A percentile compares a stretch with the other conserved stretches of the same genome.
phyloP scores from a whole-genome alignment of 371 early-diverging fungal genomes.

The Umbelopsis sp. region DNA sequence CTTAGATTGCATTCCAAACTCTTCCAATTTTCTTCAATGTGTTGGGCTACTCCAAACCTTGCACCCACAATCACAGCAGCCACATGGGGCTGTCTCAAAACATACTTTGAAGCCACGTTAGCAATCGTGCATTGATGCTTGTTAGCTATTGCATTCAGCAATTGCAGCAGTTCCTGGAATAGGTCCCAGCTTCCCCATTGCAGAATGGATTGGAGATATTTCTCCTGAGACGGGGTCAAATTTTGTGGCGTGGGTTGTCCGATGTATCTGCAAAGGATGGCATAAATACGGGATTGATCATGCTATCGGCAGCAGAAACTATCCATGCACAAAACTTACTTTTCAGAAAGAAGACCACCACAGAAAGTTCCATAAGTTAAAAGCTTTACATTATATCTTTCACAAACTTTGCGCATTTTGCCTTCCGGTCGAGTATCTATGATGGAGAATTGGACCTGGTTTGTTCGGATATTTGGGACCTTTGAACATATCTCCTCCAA shows the following conservation, averaged over 20 bases:
- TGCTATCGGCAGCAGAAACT: neutral
- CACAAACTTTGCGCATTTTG: constrained; percentile 13
- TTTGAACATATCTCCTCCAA: constrained; percentile 13
- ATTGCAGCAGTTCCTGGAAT: constrained; percentile 8
- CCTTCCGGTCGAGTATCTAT: constrained; percentile 17
- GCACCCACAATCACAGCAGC: constrained; percentile 17
- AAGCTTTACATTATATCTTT: constrained; percentile 16
- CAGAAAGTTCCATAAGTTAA: constrained; percentile 18
- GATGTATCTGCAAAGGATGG: neutral
- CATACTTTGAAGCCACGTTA: constrained; percentile 9
- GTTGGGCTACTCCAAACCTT: constrained; percentile 2
- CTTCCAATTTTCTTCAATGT: constrained; percentile 20
- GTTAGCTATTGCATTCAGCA: neutral
- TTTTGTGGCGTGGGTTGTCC: neutral
- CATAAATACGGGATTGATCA: neutral
- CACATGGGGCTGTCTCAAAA: constrained; percentile 6
- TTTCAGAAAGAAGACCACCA: constrained; percentile 16
- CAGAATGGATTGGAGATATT: constrained; percentile 11
- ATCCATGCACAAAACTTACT: neutral
- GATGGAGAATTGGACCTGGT: constrained; percentile 13
- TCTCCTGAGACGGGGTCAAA: constrained; percentile 3
- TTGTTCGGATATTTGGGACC: constrained; percentile 11
- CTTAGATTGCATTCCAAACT: constrained; percentile 2
- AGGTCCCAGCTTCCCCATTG: constrained; percentile 15
- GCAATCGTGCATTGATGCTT: constrained; percentile 14